Base-by-base conservation (phyloP, 495 filamentous ascomycete genomes). In the Podospora comata region DNA sequence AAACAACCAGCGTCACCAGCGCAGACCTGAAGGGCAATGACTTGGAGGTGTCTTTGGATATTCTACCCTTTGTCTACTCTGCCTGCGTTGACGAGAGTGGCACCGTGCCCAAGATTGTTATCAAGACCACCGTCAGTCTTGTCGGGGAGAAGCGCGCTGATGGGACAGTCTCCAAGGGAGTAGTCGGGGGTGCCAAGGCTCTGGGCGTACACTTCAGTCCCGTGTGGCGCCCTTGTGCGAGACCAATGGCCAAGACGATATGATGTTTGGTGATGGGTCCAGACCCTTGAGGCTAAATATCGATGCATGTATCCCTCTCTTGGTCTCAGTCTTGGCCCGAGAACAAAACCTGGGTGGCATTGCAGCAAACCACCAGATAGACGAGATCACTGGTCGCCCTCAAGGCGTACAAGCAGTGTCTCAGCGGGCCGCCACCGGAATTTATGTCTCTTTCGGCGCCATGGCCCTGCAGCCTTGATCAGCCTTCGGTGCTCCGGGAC, bases 191-290 rank as follows among this genome's bases (percentile, higher is more conserved):
- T 2, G 65, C 32, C 16, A 72, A 70, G 57, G 73, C 66, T 3
- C 57, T 74, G 30, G 60, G 61, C 15, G 28, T 71, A n/a, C 69
- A 71, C 34, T 74, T 74, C 48, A 44, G 53, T 16, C 73, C 73
- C 3, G 70, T 68, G 20, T 74, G 73, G 73, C 60, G 71, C 39
- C 44, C 64, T 2, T 74, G 73, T 60, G 19, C 63, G 23, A 56
- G 63, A 53, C 57, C 48, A 55, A 66, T 58, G 65, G 55, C 64
- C 62, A 64, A 53, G 54, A 15, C 3, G 34, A 64, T 53, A 53
- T 27, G n/a, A 39, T 32, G 30, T 44, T n/a, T 18, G 30, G 28
- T 44, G 30, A 13, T 53, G 27, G 39, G 39, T 48, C 13, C 15
- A 48, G 39, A 48, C 39, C 9, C 1, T 48, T 13, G 15, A 48